Evolutionary conservation across 768 basidiomycete genomes (phyloP).

Genomic region (Boletus rubroflammeus): DNA sequence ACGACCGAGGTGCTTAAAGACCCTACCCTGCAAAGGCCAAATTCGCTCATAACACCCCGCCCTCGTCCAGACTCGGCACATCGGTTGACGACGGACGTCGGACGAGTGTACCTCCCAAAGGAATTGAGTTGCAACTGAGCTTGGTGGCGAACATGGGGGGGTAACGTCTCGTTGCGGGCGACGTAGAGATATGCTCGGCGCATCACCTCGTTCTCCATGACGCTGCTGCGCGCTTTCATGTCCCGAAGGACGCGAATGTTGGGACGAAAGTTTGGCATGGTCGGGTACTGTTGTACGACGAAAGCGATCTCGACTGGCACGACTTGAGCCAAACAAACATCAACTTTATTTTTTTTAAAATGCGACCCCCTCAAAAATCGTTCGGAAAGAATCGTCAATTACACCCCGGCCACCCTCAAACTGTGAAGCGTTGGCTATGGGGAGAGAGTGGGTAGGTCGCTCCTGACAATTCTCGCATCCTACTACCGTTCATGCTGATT

Average conservation of each 20-base stretch:
- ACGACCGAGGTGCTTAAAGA: not conserved
- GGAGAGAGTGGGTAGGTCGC: slow-evolving; percentile 19
- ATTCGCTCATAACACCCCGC: slow-evolving; percentile 85
- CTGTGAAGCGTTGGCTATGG: slow-evolving; percentile 23
- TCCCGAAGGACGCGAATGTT: slow-evolving; percentile 65
- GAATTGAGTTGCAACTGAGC: slow-evolving; percentile 92
- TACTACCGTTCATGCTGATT: slow-evolving; percentile 38
- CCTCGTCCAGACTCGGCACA: slow-evolving; percentile 84
- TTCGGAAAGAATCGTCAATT: not conserved
- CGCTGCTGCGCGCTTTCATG: slow-evolving; percentile 70
- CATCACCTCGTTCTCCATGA: slow-evolving; percentile 71
- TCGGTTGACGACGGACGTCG: slow-evolving; percentile 86
- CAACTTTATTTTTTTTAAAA: too few relatives aligned
- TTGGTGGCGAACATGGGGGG: slow-evolving; percentile 85
- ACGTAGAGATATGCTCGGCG: slow-evolving; percentile 91
- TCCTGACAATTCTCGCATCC: too few relatives aligned
- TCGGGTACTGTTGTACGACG: not conserved
- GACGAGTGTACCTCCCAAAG: slow-evolving; percentile 77
- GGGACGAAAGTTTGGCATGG: slow-evolving; percentile 32
- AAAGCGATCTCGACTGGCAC: too few relatives aligned
- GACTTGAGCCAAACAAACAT: slow-evolving; percentile 19
- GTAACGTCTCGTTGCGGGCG: slow-evolving; percentile 87
- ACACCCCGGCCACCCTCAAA: too few relatives aligned
- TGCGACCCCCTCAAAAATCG: not conserved
- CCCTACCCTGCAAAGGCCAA: slow-evolving; percentile 75